These are phyloP conservation scores for Xerocomus minutiporus DNA, from an alignment of 1,284 basidiomycete genomes.

Conservation along the genomic window DNA sequence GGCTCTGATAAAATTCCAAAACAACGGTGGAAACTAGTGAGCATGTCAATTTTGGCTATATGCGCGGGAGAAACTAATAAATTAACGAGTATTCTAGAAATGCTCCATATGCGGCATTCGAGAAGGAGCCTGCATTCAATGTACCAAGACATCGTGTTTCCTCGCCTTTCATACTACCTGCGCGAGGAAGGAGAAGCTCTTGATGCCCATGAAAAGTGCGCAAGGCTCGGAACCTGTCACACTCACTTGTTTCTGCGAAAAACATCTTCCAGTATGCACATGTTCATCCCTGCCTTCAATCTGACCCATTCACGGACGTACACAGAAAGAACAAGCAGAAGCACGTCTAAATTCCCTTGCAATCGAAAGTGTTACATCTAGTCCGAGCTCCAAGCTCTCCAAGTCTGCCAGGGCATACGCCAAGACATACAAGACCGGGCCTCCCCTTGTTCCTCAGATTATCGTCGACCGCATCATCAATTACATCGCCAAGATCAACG, in stretches of 20 bases:
- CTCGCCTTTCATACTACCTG: constrained; percentile 95
- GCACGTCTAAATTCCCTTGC: constrained; percentile 53
- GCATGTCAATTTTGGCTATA: constrained; percentile 28
- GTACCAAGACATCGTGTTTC: constrained; percentile 88
- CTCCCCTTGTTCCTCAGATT: constrained; percentile 70
- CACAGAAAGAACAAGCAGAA: constrained; percentile 65
- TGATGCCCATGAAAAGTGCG: constrained; percentile 85
- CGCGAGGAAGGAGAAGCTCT: constrained; percentile 77
- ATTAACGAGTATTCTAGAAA: constrained; percentile 43
- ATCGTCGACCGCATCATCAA: constrained; percentile 73
- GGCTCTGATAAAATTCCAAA: constrained; percentile 88
- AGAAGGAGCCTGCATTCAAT: constrained; percentile 95
- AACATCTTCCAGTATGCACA: constrained; percentile 75
- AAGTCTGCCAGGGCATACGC: constrained; percentile 79
- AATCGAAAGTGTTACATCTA: constrained; percentile 41
- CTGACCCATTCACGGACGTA: constrained; percentile 4
- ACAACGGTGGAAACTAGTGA: constrained; percentile 88
- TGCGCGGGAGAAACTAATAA: constrained; percentile 1
- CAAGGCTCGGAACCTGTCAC: constrained; percentile 66
- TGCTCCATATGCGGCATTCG: constrained; percentile 84
- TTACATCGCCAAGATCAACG: constrained; percentile 70
- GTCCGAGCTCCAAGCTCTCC: constrained; percentile 43
- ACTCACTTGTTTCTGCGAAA: constrained; percentile 81
- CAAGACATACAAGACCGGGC: constrained; percentile 74
- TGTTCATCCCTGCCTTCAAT: not conserved